Evolutionary conservation across 2,329 filamentous ascomycete genomes (phyloP), one percentile per base, ranked within the genome.

Genomic region (Aspergillus tanneri): DNA sequence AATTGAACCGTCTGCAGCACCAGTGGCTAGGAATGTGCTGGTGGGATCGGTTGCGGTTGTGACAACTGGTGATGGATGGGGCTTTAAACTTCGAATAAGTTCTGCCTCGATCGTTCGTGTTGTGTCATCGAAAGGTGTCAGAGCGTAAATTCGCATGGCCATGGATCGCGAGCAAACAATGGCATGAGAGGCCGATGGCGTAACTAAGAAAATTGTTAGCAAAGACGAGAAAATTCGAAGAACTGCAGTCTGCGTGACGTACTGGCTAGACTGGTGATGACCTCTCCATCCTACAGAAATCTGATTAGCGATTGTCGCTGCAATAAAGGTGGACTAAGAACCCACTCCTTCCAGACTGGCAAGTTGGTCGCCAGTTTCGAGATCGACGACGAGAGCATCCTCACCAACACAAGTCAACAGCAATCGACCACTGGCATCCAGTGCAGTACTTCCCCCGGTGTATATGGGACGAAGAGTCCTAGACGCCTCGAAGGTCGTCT

Each of bases 91-190:
- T 60, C 90, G 84, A 12, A 88, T 68, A 12, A 95, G 82, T 41
- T 85, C 83, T 16, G 84, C 72, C 44, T 85, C 81, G 52, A 91
- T 78, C 4, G 76, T 71, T 38, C 76, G 76, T 28, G 81, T 77
- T 16, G 80, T 76, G 22, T 76, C 68, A 44, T 75, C 74, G 16
- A 82, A 81, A 21, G 77, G 74, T 43, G 79, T 78, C 21, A 99
- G 77, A 14, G 86, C 74, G 72, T 89, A 97, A 57, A 97, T 90
- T 64, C 88, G 87, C 90, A 97, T 95, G 5, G 90, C 91, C 46
- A 96, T 78, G n/a, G 92, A 97, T 58, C 92, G 85, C 14, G 93
- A 99, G 74, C 91, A 97, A 58, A 95, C 76, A 56, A 96, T 84
- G 46, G 97, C 80, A 69, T 96, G 90, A 21, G 89, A 90, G 7